A percentile compares a stretch with the other conserved stretches of the same genome.
Evolutionary conservation across 2,329 filamentous ascomycete genomes (phyloP).

Genomic region (Diaporthe citrichinensis): DNA sequence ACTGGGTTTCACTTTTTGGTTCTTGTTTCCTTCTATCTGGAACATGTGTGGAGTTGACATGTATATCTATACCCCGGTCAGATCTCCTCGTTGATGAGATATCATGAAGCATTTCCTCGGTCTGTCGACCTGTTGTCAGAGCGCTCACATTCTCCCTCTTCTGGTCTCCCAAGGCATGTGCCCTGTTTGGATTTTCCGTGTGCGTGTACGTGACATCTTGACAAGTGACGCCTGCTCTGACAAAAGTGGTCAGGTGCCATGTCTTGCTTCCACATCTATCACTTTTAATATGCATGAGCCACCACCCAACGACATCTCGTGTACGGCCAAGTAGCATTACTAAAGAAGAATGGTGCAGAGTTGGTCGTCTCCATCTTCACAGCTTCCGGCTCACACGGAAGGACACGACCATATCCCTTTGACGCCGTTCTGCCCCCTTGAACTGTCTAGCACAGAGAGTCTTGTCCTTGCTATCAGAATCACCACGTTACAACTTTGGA

Average conservation of each 20-base stretch:
- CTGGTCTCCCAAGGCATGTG: not conserved
- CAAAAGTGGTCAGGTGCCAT: not conserved
- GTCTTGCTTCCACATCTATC: not conserved
- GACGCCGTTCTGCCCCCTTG: no score
- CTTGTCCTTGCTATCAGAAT: no score
- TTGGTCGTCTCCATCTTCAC: no score
- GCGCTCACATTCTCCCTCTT: not conserved
- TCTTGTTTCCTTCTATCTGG: not conserved
- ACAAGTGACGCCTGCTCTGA: not conserved
- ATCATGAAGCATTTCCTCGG: slow-evolving; percentile 23
- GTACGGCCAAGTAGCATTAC: not conserved
- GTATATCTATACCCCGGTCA: slow-evolving; percentile 35
- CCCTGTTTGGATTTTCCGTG: not conserved
- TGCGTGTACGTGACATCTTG: not conserved
- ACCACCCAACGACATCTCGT: not conserved
- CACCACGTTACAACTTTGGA: no score
- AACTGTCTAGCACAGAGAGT: no score
- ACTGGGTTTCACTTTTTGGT: not conserved
- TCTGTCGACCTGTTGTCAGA: not conserved
- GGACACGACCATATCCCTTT: no score
- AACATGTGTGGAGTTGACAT: slow-evolving; percentile 17
- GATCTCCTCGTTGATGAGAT: slow-evolving; percentile 22
- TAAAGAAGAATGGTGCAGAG: not conserved
- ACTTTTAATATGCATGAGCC: not conserved
- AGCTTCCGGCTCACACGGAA: no score